Evolutionary conservation across 2,329 filamentous ascomycete genomes (phyloP).

Genomic region (Diaporthe citri): DNA sequence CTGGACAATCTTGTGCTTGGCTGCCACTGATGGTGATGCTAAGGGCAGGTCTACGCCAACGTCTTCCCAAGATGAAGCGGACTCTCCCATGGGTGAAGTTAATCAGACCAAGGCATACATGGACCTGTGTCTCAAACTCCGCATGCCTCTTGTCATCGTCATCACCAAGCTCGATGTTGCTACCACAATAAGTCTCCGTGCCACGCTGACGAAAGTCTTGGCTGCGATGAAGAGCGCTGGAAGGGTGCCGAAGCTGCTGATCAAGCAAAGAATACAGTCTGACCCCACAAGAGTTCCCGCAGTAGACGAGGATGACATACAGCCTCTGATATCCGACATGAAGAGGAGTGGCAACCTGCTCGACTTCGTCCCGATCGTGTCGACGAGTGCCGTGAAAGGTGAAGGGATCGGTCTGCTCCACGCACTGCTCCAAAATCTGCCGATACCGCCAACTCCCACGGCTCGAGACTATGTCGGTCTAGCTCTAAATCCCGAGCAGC

Average conservation of each 20-base stretch:
- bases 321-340: constrained; percentile 66
- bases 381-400: constrained; percentile 89
- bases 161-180: constrained; percentile 94
- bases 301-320: constrained; percentile 69
- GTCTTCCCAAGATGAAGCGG: constrained; percentile 64
- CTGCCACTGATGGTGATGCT: constrained; percentile 78
- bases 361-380: constrained; percentile 81
- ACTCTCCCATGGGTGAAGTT: constrained; percentile 66
- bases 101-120: constrained; percentile 85
- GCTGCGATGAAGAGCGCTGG: constrained; percentile 82
- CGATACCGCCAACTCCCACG: constrained; percentile 71
- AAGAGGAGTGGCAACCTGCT: constrained; percentile 56
- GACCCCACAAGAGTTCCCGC: constrained; percentile 69
- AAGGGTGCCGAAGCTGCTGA: constrained; percentile 80
- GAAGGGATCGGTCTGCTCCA: constrained; percentile 85
- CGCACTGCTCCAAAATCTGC: constrained; percentile 82
- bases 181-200: constrained; percentile 77
- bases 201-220: constrained; percentile 79
- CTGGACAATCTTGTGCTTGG: constrained; percentile 90
- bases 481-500: constrained; percentile 69
- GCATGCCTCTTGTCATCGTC: constrained; percentile 81
- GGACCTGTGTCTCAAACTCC: constrained; percentile 84
- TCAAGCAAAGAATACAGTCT: constrained; percentile 60
- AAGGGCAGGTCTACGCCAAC: constrained; percentile 50
- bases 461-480: constrained; percentile 67